Conservation (phyloP, 2,329 filamentous ascomycete genomes). For the Fusarium poae region DNA sequence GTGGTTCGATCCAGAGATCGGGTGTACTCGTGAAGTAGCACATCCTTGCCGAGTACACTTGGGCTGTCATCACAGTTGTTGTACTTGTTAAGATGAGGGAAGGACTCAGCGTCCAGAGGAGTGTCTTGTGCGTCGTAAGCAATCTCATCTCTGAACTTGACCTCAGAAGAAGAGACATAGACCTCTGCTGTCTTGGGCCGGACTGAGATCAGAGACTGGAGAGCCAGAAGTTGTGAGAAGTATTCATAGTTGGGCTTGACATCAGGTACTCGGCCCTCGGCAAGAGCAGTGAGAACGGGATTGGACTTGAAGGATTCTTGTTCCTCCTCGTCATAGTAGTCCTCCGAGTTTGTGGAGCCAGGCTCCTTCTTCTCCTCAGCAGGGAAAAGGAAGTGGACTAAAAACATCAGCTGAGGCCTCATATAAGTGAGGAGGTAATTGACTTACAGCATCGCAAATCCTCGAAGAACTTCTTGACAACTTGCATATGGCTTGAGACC, state of each 20-base stretch:
- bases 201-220: conserved; percentile 66
- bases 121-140: conserved; percentile 60
- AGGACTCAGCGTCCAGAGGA: conserved; percentile 61
- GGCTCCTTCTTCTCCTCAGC: conserved; percentile 68
- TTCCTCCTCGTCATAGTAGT: conserved; percentile 59
- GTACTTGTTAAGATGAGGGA: conserved; percentile 68
- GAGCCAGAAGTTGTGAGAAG: conserved; percentile 67
- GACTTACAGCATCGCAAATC: conserved; percentile 73
- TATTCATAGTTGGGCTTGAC: conserved; percentile 73
- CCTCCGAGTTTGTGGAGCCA: conserved; percentile 73
- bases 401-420: conserved; percentile 24
- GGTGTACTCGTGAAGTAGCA: conserved; percentile 71
- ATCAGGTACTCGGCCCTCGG: conserved; percentile 68
- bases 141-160: conserved; percentile 64
- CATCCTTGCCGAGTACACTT: conserved; percentile 64
- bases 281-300: conserved; percentile 71
- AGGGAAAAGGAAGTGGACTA: conserved; percentile 72
- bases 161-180: conserved; percentile 67
- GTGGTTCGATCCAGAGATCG: conserved; percentile 66
- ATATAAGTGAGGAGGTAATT: neutral
- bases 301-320: conserved; percentile 73
- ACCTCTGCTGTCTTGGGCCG: conserved; percentile 71
- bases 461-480: conserved; percentile 75
- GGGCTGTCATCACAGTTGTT: conserved; percentile 66
- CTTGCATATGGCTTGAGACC: conserved; percentile 78